A percentile compares a stretch with the other conserved stretches of the same genome.
These are phyloP conservation scores for Stenocarpella maydis DNA, from an alignment of 2,329 filamentous ascomycete species.

Conservation along the genomic window DNA sequence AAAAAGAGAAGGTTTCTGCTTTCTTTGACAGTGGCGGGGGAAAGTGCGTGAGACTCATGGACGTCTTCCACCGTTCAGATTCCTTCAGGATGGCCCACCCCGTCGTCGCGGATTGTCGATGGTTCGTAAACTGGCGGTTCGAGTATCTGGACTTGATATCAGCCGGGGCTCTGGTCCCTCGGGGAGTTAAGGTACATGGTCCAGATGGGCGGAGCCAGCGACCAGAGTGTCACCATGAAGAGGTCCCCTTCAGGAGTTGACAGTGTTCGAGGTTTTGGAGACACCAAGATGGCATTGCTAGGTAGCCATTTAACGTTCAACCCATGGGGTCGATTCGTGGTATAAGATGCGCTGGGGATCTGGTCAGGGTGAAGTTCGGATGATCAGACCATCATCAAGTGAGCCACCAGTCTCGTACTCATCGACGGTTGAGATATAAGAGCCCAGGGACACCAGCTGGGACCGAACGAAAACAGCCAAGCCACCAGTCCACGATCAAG, in stretches of 20 bases:
- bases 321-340: neutral
- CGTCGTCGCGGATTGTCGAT: neutral
- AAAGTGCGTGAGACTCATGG: neutral
- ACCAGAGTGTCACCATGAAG: conserved; percentile 8
- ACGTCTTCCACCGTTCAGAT: conserved; percentile 7
- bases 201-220: neutral
- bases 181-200: conserved; percentile 20
- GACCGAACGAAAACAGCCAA: neutral
- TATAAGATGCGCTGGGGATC: conserved; percentile 31
- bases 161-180: neutral
- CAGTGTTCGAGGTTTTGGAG: neutral
- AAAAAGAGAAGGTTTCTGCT: neutral
- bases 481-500: neutral
- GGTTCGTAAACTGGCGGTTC: neutral
- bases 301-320: neutral
- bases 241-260: neutral
- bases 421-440: neutral
- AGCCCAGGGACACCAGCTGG: neutral
- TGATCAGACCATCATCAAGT: neutral
- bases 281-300: conserved; percentile 27
- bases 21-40: neutral
- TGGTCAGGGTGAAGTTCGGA: neutral
- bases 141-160: neutral
- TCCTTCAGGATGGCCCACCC: conserved; percentile 35
- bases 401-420: neutral